Percentiles rank a stretch among this genome's conserved stretches.
phyloP scores from a whole-genome alignment of 495 filamentous ascomycete genomes.

The Penicillium lividum region DNA sequence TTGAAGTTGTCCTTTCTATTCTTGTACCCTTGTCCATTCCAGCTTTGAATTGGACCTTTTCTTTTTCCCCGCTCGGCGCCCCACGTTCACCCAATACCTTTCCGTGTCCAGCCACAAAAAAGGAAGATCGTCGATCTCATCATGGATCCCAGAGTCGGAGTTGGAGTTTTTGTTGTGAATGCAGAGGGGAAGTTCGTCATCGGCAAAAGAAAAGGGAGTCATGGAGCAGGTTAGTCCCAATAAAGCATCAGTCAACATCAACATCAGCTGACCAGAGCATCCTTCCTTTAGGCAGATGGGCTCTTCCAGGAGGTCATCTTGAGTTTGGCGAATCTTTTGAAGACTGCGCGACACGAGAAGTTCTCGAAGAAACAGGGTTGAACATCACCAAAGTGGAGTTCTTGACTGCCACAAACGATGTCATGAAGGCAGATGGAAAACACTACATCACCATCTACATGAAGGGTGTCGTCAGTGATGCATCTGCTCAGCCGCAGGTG shows the following conservation, averaged over 20 bases:
- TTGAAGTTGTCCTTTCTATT: no score
- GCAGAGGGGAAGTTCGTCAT: constrained; percentile 33
- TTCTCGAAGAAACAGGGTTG: constrained; percentile 67
- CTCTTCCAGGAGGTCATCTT: constrained; percentile 69
- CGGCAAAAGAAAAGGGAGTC: constrained; percentile 37
- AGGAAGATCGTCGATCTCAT: not conserved
- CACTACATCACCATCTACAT: constrained; percentile 72
- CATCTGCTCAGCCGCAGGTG: constrained; percentile 50
- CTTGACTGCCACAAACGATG: constrained; percentile 59
- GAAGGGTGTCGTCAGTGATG: constrained; percentile 41
- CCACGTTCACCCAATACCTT: not conserved
- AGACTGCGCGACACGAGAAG: constrained; percentile 62
- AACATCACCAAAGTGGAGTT: constrained; percentile 46
- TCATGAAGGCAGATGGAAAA: constrained; percentile 52
- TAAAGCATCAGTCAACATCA: not conserved
- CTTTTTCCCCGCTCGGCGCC: not conserved
- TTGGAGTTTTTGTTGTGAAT: constrained; percentile 37
- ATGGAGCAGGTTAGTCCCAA: constrained; percentile 34
- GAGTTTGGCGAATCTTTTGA: constrained; percentile 62
- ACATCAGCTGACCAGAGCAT: not conserved
- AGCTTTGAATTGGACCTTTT: not conserved
- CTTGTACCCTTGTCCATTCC: no score
- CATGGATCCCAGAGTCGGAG: constrained; percentile 28
- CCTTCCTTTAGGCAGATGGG: constrained; percentile 50
- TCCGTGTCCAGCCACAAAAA: not conserved